These are phyloP conservation scores for Pachyrhizus erosus DNA, from an alignment of 306 rosid genomes.

Conservation along the genomic window DNA sequence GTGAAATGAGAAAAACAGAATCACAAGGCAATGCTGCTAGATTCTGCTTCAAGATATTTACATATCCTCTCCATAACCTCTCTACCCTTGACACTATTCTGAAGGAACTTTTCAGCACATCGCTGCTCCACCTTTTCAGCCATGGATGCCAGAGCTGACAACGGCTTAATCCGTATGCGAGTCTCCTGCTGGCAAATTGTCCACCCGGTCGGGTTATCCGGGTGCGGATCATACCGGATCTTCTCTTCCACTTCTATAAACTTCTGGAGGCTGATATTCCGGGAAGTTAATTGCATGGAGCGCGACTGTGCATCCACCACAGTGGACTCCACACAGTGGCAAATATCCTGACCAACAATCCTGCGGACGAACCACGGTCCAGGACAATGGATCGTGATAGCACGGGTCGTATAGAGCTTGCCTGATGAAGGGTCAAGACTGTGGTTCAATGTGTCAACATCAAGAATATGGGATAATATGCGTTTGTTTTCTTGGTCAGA, in stretches of 20 bases:
- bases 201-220: constrained; percentile 70
- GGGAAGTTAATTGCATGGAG: constrained; percentile 66
- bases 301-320: constrained; percentile 66
- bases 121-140: constrained; percentile 90
- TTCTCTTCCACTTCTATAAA: constrained; percentile 85
- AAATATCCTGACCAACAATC: constrained; percentile 85
- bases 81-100: constrained; percentile 85
- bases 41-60: constrained; percentile 88
- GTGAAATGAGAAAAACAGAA: constrained; percentile 4
- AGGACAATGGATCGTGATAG: constrained; percentile 76
- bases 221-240: constrained; percentile 74
- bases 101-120: constrained; percentile 83
- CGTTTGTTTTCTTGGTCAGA: constrained; percentile 83
- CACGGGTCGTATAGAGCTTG: constrained; percentile 78
- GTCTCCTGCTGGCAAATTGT: constrained; percentile 87
- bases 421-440: constrained; percentile 63
- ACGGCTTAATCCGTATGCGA: constrained; percentile 74
- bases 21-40: constrained; percentile 57
- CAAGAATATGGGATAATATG: constrained; percentile 72
- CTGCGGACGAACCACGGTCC: constrained; percentile 85
- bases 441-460: constrained; percentile 80
- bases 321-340: constrained; percentile 79
- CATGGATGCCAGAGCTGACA: constrained; percentile 85
- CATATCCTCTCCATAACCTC: constrained; percentile 97
- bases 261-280: constrained; percentile 77